Evolutionary conservation across 495 filamentous ascomycete species (phyloP).

Genomic region (Daldinia childiae): DNA sequence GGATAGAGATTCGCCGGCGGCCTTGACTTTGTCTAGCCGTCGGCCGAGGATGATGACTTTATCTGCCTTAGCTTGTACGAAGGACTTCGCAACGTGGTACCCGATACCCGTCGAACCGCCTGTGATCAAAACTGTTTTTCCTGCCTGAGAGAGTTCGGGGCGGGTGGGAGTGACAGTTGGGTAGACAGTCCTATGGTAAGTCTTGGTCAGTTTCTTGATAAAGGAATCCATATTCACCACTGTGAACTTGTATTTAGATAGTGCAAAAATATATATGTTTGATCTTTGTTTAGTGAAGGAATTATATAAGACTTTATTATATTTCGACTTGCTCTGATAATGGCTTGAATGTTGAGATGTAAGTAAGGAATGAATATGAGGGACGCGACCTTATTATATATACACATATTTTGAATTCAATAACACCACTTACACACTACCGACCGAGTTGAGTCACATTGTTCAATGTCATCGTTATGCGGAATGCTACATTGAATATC

Average conservation of each 20-base stretch:
- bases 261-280: background rate
- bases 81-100: slow-evolving; percentile 45
- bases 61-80: slow-evolving; percentile 44
- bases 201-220: slow-evolving; percentile 26
- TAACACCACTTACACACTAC: background rate
- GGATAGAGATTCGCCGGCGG: slow-evolving; percentile 21
- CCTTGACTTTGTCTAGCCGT: slow-evolving; percentile 22
- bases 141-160: slow-evolving; percentile 56
- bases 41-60: slow-evolving; percentile 46
- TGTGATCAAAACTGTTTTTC: slow-evolving; percentile 61
- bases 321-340: background rate
- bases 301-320: background rate
- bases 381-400: background rate
- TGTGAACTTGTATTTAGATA: background rate
- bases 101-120: slow-evolving; percentile 53
- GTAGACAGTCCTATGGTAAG: slow-evolving; percentile 50
- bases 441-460: background rate
- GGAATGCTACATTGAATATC: no score
- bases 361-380: background rate
- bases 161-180: slow-evolving; percentile 52
- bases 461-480: background rate
- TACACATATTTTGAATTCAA: background rate
- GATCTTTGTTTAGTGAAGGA: background rate
- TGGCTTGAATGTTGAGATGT: background rate
- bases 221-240: background rate